phyloP scores from a whole-genome alignment of 768 basidiomycete species.

The Russula compacta region DNA sequence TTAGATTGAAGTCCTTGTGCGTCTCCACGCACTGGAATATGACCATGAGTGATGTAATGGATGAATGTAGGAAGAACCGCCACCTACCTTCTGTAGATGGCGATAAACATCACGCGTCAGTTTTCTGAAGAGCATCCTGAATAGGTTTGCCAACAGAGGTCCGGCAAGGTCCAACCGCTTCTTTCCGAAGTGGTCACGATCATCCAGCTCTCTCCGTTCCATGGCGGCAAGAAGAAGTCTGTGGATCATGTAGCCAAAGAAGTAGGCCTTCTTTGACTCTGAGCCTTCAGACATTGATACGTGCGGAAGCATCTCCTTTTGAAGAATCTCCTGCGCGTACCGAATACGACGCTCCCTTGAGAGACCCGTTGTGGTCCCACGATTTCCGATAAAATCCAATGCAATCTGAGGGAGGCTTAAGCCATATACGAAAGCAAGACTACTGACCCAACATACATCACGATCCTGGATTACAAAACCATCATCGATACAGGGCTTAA shows the following conservation, averaged over 20 bases:
- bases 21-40: constrained; percentile 81
- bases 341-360: constrained; percentile 88
- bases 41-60: constrained; percentile 1
- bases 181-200: constrained; percentile 99
- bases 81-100: constrained; percentile 84
- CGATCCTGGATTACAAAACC: constrained; percentile 97
- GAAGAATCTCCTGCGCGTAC: constrained; percentile 94
- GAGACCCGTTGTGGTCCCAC: constrained; percentile 90
- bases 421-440: neutral
- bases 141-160: constrained; percentile 90
- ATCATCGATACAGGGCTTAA: constrained; percentile 97
- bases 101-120: constrained; percentile 95
- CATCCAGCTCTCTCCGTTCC: constrained; percentile 91
- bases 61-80: neutral
- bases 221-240: constrained; percentile 87
- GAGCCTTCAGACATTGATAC: constrained; percentile 94
- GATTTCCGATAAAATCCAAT: constrained; percentile 95
- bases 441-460: constrained; percentile 44
- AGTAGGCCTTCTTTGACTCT: constrained; percentile 97
- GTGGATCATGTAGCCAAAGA: constrained; percentile 99
- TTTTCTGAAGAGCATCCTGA: constrained; percentile 96
- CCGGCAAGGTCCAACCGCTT: constrained; percentile 96
- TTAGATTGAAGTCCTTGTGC: constrained; percentile 89
- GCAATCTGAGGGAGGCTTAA: constrained; percentile 40
- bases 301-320: constrained; percentile 98